Conservation (phyloP, 2,329 filamentous ascomycete species). For the Mycosphaerella sp. region DNA sequence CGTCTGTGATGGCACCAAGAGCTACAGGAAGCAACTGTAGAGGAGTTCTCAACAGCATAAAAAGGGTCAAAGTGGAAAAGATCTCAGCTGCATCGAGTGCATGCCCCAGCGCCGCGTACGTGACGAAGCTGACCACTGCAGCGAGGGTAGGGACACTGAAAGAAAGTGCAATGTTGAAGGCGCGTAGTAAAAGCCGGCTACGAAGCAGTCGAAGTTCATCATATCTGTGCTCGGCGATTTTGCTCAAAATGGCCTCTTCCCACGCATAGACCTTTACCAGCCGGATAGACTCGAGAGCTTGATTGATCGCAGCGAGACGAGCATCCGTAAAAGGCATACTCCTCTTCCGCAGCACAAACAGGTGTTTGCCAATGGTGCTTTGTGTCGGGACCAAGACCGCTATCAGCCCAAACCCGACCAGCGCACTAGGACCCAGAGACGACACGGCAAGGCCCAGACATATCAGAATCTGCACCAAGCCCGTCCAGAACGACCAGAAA, state of each 20-base stretch:
- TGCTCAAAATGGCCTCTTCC: background rate
- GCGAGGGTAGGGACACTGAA: background rate
- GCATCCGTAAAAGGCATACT: background rate
- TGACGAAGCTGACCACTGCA: slow-evolving; percentile 6
- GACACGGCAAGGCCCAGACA: slow-evolving; percentile 4
- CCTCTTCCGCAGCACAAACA: slow-evolving; percentile 2
- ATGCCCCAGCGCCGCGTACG: slow-evolving; percentile 3
- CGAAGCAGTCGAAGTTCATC: background rate
- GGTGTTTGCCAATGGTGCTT: slow-evolving; percentile 1
- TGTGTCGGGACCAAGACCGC: slow-evolving; percentile 6
- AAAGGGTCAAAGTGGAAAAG: slow-evolving; percentile 4
- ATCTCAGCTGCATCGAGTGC: slow-evolving; percentile 7
- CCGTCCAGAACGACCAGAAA: slow-evolving; percentile 4
- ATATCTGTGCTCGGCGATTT: background rate
- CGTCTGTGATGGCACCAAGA: slow-evolving; percentile 6
- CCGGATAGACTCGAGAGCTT: background rate
- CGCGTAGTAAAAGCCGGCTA: background rate
- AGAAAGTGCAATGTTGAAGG: background rate
- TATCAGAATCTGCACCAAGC: slow-evolving; percentile 3
- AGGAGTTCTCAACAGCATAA: slow-evolving; percentile 10
- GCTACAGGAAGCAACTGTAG: slow-evolving; percentile 6
- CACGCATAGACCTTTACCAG: background rate
- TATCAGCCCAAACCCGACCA: slow-evolving; percentile 4
- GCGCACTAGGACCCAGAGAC: slow-evolving; percentile 1
- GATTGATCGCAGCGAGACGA: background rate